A percentile compares a stretch with the other conserved stretches of the same genome.
These are phyloP conservation scores for Populus davidiana DNA, from an alignment of 345 rosid species.

Conservation along the genomic window DNA sequence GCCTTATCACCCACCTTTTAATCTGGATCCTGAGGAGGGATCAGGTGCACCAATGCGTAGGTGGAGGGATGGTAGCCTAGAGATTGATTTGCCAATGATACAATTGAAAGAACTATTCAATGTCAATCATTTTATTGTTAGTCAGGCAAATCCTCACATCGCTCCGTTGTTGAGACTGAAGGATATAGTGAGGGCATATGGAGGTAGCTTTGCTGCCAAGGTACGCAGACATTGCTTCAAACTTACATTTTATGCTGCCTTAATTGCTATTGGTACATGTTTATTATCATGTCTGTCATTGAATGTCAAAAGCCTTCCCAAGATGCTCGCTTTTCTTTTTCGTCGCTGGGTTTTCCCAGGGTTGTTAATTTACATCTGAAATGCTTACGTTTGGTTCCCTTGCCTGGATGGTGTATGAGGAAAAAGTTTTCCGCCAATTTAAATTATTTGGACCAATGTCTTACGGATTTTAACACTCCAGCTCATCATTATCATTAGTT, in stretches of 20 bases:
- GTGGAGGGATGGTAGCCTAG: constrained; percentile 99
- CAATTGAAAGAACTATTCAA: constrained; percentile 94
- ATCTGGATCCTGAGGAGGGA: constrained; percentile 78
- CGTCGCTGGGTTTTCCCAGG: not conserved
- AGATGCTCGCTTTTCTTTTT: not conserved
- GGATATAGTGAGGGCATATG: constrained; percentile 74
- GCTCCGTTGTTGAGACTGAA: constrained; percentile 77
- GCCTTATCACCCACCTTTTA: constrained; percentile 95
- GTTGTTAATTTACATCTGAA: not conserved
- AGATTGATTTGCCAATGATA: constrained; percentile 97
- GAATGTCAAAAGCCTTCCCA: not conserved
- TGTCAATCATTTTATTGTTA: constrained; percentile 95
- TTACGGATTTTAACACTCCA: not conserved
- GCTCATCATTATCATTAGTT: not conserved
- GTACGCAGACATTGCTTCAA: constrained; percentile 34
- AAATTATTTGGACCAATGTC: not conserved
- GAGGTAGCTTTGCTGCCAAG: constrained; percentile 99
- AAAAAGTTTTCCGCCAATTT: not conserved
- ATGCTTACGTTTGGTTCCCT: not conserved
- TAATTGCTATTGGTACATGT: not conserved
- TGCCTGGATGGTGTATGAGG: not conserved
- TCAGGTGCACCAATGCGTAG: constrained; percentile 58
- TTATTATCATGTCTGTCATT: not conserved
- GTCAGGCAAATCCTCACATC: constrained; percentile 98
- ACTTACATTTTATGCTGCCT: not conserved